Conservation (phyloP, 768 basidiomycete species). For the Psilocybe cubensis region DNA sequence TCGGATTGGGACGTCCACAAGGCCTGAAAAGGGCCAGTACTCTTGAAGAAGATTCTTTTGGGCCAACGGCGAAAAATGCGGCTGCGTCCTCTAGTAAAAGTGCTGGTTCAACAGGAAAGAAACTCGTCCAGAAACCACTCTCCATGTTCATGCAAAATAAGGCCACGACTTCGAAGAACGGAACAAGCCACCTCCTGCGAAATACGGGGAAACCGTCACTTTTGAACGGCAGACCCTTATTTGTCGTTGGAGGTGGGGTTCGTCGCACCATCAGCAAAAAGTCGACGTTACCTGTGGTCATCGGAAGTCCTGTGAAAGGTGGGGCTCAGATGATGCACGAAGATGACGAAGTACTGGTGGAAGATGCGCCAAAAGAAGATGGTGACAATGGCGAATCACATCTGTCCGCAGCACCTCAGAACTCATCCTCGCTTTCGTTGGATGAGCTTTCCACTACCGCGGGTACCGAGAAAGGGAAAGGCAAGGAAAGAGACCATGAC, state of each 20-base stretch:
- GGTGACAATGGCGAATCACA: constrained; percentile 17
- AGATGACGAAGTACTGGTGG: constrained; percentile 12
- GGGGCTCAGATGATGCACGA: constrained; percentile 26
- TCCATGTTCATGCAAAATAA: constrained; percentile 28
- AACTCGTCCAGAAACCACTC: constrained; percentile 30
- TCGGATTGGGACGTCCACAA: constrained; percentile 16
- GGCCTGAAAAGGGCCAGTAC: constrained; percentile 26
- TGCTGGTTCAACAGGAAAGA: constrained; percentile 10
- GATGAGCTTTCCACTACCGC: constrained; percentile 14
- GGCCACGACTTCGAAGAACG: constrained; percentile 8
- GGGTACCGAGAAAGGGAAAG: constrained; percentile 38
- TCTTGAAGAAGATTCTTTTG: constrained; percentile 19
- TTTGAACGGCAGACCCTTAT: constrained; percentile 23
- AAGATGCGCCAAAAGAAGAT: neutral
- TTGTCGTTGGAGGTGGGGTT: constrained; percentile 31
- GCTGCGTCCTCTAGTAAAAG: constrained; percentile 15
- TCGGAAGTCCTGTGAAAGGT: constrained; percentile 54
- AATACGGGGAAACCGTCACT: constrained; percentile 9
- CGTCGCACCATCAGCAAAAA: constrained; percentile 44
- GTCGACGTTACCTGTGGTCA: constrained; percentile 47
- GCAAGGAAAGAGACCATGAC: constrained; percentile 28
- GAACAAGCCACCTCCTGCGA: constrained; percentile 20
- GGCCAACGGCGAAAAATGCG: constrained; percentile 11
- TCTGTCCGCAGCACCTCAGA: constrained; percentile 16
- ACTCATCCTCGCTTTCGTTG: constrained; percentile 10